Conservation (phyloP, 208 protist species). For the Crithidia fasciculata region DNA sequence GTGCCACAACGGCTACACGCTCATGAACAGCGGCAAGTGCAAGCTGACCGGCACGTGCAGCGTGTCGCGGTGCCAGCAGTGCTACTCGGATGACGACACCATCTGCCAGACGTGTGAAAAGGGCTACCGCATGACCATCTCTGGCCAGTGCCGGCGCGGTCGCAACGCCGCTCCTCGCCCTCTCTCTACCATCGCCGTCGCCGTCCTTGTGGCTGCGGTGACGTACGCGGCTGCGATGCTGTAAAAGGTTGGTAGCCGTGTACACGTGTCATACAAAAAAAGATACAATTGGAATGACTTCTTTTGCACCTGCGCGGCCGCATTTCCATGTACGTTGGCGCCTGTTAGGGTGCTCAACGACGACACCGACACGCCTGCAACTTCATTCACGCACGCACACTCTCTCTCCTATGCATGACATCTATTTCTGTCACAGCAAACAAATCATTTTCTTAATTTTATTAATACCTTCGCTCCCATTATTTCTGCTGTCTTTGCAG, state of each 20-base stretch:
- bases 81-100: conserved; percentile 2
- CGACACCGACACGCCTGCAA: too few relatives aligned
- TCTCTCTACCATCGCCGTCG: not conserved
- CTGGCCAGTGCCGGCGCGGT: not conserved
- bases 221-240: not conserved
- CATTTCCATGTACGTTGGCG: too few relatives aligned
- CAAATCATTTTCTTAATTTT: too few relatives aligned
- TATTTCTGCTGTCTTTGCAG: too few relatives aligned
- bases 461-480: too few relatives aligned
- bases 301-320: too few relatives aligned
- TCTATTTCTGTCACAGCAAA: too few relatives aligned
- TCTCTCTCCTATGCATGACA: too few relatives aligned
- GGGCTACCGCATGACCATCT: conserved; percentile 5
- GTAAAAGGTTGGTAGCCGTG: not conserved
- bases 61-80: not conserved
- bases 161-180: not conserved
- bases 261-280: too few relatives aligned
- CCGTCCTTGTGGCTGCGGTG: not conserved
- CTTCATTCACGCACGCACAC: too few relatives aligned
- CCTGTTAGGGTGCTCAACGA: too few relatives aligned
- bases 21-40: conserved; percentile 9
- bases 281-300: too few relatives aligned
- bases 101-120: not conserved
- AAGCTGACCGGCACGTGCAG: conserved; percentile 14
- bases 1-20: conserved; percentile 2